Conservation (phyloP, 768 basidiomycete species). For the Wakefieldia striispora region DNA sequence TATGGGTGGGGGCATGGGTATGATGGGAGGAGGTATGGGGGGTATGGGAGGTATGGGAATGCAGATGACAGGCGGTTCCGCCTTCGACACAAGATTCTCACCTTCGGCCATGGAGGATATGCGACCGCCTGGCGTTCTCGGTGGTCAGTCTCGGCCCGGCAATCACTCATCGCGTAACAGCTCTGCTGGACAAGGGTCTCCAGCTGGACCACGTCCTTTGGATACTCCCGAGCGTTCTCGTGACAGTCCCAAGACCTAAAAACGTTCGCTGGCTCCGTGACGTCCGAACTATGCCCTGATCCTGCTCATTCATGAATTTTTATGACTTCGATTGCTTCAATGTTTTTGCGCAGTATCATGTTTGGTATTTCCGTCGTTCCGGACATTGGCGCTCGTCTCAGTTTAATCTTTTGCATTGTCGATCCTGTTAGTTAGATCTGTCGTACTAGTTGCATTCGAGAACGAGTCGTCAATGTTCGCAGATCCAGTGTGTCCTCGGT, state of each 20-base stretch:
- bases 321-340: conserved; percentile 8
- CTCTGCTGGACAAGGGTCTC: conserved; percentile 56
- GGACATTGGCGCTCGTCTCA: conserved; percentile 18
- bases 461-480: neutral
- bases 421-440: neutral
- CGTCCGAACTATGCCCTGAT: conserved; percentile 9
- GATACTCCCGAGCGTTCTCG: conserved; percentile 27
- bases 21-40: conserved; percentile 33
- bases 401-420: conserved; percentile 19
- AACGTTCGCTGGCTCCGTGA: conserved; percentile 4
- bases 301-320: conserved; percentile 8
- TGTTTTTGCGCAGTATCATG: conserved; percentile 14
- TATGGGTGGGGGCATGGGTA: conserved; percentile 44
- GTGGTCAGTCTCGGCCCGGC: conserved; percentile 27
- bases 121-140: conserved; percentile 27
- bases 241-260: conserved; percentile 27
- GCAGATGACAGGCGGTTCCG: conserved; percentile 65
- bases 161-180: conserved; percentile 45
- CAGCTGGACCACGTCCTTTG: conserved; percentile 36
- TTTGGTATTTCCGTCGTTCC: conserved; percentile 12
- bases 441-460: conserved; percentile 11
- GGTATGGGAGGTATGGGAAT: conserved; percentile 43
- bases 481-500: no score
- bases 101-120: conserved; percentile 33
- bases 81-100: conserved; percentile 58